phyloP scores from a whole-genome alignment of 139 green algal genomes.

The Coccomyxa sp. region DNA sequence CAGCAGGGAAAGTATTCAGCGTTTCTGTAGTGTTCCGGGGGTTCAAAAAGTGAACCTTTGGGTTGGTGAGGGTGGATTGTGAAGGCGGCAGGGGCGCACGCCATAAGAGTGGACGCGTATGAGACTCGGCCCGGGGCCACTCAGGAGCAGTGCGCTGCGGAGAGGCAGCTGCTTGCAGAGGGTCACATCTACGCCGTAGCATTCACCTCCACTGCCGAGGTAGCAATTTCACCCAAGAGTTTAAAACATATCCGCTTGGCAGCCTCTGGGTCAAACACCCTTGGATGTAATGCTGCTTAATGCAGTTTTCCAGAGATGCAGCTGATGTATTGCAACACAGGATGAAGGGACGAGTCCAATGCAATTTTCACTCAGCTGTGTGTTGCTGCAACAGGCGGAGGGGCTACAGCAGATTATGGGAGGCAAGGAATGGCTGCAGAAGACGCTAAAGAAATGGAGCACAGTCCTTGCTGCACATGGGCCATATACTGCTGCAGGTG shows the following conservation, averaged over 20 bases:
- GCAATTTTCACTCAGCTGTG: no score
- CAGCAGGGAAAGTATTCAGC: no score
- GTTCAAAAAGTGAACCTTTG: background rate
- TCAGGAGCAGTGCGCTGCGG: conserved; percentile 21
- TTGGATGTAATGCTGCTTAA: no score
- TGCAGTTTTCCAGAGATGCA: no score
- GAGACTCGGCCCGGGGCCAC: conserved; percentile 35
- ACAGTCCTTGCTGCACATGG: conserved; percentile 64
- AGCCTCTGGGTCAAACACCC: no score
- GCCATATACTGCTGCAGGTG: conserved; percentile 57
- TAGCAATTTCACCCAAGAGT: background rate
- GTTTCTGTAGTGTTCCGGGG: no score
- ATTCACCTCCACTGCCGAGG: conserved; percentile 66
- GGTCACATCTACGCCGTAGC: conserved; percentile 54
- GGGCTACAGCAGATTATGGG: conserved; percentile 52
- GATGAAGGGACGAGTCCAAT: no score
- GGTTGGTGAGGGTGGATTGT: background rate
- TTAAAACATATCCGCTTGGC: background rate
- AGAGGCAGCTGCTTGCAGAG: conserved; percentile 42
- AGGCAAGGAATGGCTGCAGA: conserved; percentile 22
- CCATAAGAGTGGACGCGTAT: conserved; percentile 54
- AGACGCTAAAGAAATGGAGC: conserved; percentile 26
- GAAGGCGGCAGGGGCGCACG: conserved; percentile 28
- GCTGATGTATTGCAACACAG: no score
- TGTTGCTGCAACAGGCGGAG: conserved; percentile 41